Evolutionary conservation across 1,284 basidiomycete genomes (phyloP).

Genomic region (Heliocybe sulcata): DNA sequence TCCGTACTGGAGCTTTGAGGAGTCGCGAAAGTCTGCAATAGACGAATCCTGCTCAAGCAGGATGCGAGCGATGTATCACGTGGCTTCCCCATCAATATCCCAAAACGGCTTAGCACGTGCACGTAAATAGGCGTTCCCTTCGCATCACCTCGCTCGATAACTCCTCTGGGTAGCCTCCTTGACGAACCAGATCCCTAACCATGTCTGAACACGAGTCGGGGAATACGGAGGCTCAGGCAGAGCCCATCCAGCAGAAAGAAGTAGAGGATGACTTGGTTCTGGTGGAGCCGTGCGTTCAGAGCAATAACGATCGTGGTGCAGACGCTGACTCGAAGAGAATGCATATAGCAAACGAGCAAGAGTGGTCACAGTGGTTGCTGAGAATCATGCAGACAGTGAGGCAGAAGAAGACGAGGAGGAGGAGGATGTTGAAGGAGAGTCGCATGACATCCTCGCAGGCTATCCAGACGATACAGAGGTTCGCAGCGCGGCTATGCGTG

Average conservation of each 20-base stretch:
- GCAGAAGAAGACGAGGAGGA: slow-evolving; percentile 38
- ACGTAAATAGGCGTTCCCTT: too few species aligned
- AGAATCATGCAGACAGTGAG: slow-evolving; percentile 18
- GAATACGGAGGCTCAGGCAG: background rate
- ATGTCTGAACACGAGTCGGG: background rate
- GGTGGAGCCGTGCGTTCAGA: background rate
- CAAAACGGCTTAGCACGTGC: too few species aligned
- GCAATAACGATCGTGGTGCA: background rate
- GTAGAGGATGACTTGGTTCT: background rate
- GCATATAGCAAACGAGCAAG: background rate
- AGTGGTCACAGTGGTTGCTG: background rate
- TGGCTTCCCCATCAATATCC: too few species aligned
- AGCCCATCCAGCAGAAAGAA: background rate
- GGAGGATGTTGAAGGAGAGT: slow-evolving; percentile 25
- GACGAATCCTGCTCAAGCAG: too few species aligned
- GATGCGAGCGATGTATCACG: too few species aligned
- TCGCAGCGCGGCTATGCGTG: slow-evolving; percentile 33
- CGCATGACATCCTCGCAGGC: slow-evolving; percentile 38
- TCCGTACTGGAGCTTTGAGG: too few species aligned
- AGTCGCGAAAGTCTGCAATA: too few species aligned
- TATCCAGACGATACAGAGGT: slow-evolving; percentile 43
- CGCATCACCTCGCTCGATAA: too few species aligned
- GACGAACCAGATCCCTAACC: background rate
- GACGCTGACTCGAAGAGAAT: background rate
- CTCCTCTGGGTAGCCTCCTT: too few species aligned